Evolutionary conservation across 2,329 filamentous ascomycete species (phyloP).

Genomic region (Sporothrix pallida): DNA sequence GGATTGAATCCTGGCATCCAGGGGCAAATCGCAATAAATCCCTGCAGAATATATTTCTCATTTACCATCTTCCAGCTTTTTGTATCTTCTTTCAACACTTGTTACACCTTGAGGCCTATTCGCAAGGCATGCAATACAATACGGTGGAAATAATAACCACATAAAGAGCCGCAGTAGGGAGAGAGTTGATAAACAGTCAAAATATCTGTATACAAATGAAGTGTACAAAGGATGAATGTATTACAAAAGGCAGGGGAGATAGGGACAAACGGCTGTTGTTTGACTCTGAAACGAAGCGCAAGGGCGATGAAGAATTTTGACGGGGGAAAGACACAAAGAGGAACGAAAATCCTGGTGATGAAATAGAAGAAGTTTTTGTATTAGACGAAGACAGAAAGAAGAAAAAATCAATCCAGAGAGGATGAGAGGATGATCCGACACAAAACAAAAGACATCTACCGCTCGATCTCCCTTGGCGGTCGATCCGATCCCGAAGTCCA

Average conservation of each 20-base stretch:
- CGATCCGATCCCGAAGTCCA: slow-evolving; percentile 5
- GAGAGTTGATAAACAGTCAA: not conserved
- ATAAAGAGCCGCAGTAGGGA: not conserved
- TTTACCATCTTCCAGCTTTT: no score
- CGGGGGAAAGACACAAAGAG: not conserved
- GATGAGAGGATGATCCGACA: not conserved
- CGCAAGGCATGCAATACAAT: not conserved
- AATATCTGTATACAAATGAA: no score
- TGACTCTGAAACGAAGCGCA: slow-evolving; percentile 18
- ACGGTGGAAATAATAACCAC: not conserved
- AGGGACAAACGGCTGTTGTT: slow-evolving; percentile 19
- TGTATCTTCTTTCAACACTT: not conserved
- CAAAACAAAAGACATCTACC: not conserved
- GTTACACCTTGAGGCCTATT: slow-evolving; percentile 7
- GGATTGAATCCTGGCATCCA: not conserved
- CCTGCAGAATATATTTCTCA: no score
- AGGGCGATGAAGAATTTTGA: slow-evolving; percentile 7
- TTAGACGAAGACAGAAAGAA: not conserved
- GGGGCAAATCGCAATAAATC: not conserved
- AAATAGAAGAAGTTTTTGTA: not conserved
- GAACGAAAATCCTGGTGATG: not conserved
- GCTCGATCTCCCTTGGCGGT: slow-evolving; percentile 19
- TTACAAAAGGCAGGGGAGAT: no score
- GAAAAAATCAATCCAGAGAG: not conserved
- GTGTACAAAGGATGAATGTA: not conserved